phyloP scores from a whole-genome alignment of 306 rosid species.

The Vigna hirtella region DNA sequence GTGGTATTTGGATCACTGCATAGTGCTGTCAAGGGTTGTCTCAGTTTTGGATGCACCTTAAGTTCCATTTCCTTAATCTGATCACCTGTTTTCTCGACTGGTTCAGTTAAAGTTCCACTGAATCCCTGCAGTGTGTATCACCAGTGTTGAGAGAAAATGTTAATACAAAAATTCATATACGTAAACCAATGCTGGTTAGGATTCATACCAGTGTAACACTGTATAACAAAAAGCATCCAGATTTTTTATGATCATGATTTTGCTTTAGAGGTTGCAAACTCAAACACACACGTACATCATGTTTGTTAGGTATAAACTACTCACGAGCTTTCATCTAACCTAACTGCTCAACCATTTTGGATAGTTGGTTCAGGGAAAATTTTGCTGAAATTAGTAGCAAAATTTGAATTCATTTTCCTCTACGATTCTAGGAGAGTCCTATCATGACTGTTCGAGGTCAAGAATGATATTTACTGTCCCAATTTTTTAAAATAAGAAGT shows the following conservation, averaged over 20 bases:
- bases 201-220: constrained; percentile 3
- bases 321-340: not conserved
- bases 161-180: not conserved
- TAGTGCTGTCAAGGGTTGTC: constrained; percentile 63
- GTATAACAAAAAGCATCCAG: not conserved
- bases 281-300: not conserved
- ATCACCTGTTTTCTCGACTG: constrained; percentile 85
- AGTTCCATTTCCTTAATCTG: constrained; percentile 90
- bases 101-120: constrained; percentile 85
- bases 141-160: constrained; percentile 34
- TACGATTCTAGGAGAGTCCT: not conserved
- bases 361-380: not conserved
- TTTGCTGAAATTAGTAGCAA: not conserved
- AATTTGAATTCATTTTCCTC: not conserved
- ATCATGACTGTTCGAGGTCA: too few species aligned
- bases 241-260: too few species aligned
- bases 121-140: constrained; percentile 65
- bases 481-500: not conserved
- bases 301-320: constrained; percentile 9
- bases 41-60: constrained; percentile 73
- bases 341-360: not conserved
- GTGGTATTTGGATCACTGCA: constrained; percentile 80
- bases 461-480: not conserved
- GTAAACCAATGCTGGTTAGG: not conserved
- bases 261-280: not conserved